Base-by-base conservation (phyloP, 495 filamentous ascomycete genomes). In the Annulohypoxylon nitens region DNA sequence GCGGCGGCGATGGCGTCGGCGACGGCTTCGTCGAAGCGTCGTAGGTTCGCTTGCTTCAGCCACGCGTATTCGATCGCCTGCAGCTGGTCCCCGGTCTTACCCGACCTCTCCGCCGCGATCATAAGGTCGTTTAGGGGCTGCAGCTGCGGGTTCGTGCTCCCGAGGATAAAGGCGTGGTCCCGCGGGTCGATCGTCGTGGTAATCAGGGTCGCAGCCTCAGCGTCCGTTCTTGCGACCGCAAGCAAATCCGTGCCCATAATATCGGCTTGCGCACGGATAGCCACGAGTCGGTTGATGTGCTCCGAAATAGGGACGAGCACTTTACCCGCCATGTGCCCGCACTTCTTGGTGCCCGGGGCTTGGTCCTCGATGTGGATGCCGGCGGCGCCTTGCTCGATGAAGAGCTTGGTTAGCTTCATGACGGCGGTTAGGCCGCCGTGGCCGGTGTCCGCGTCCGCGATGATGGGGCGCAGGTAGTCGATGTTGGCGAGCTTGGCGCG, bases 351-450 rank as follows among this genome's bases (percentile, higher is more conserved):
- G 45, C 96, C 96, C 1, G 96, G 95, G 9, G 96, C 96, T 83
- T 99, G 96, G 79, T 99, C 96, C 83, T 99, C 96, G 71, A 99
- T 98, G 81, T 99, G 96, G 76, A 99, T 97, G 75, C 96, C 96
- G 47, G 96, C 96, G 37, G 96, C 96, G 78, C 96, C 96, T 76
- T 95, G 94, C 86, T 99, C 96, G 70, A 99, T 84, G 84, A 99
- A 99, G 16, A 99, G 87, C 85, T 97, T 97, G 60, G 96, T 99
- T 61, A 99, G 89, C 87, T 99, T 99, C 97, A 99, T 98, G 75
- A 98, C 90, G 39, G 96, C 96, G 12, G 97, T 99, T 68, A 99
- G 86, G 77, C 96, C 96, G 74, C 96, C 96, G 83, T 99, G 96
- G 70, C 96, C 96, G 11, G 96, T 99, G 78, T 99, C 96, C 39